Percentiles rank a stretch among this genome's conserved stretches.
Conservation (phyloP, 441 rosid genomes). For the Eruca vesicaria region DNA sequence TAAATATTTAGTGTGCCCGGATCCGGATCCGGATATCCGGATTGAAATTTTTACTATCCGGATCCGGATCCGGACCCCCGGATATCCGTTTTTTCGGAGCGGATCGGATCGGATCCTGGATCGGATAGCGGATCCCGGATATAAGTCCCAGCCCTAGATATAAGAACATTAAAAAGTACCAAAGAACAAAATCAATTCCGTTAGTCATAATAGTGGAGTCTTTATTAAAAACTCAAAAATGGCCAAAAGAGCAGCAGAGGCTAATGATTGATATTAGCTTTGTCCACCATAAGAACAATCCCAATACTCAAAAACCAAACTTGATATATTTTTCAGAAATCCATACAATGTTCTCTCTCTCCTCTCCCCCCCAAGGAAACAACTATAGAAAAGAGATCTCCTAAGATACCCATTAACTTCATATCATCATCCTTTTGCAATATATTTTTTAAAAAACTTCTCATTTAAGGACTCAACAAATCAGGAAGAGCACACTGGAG, state of each 20-base stretch:
- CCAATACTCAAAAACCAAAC: slow-evolving; percentile 14
- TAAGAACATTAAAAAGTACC: not conserved
- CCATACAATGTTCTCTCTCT: slow-evolving; percentile 19
- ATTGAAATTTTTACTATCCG: no score
- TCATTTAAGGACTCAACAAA: slow-evolving; percentile 8
- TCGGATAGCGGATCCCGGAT: no score
- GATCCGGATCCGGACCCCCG: no score
- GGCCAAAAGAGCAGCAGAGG: not conserved
- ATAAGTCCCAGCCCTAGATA: no score
- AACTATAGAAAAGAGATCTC: slow-evolving; percentile 11
- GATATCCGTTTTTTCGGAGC: no score
- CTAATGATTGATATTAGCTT: slow-evolving; percentile 17
- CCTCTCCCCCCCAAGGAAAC: slow-evolving; percentile 16
- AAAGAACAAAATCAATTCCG: not conserved
- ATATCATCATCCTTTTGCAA: slow-evolving; percentile 18
- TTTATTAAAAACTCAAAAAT: no score
- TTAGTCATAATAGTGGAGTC: no score
- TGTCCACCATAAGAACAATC: not conserved
- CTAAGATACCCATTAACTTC: slow-evolving; percentile 16
- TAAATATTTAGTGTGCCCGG: no score
- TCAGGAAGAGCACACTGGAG: slow-evolving; percentile 30
- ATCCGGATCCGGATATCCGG: no score
- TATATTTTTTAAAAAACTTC: not conserved
- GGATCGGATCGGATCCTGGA: no score
- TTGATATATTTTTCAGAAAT: not conserved